Percentiles rank a stretch among this genome's conserved stretches.
Evolutionary conservation across 108 stramenopile genomes (phyloP).

Genomic region (Cyclostephanos tholiformis): DNA sequence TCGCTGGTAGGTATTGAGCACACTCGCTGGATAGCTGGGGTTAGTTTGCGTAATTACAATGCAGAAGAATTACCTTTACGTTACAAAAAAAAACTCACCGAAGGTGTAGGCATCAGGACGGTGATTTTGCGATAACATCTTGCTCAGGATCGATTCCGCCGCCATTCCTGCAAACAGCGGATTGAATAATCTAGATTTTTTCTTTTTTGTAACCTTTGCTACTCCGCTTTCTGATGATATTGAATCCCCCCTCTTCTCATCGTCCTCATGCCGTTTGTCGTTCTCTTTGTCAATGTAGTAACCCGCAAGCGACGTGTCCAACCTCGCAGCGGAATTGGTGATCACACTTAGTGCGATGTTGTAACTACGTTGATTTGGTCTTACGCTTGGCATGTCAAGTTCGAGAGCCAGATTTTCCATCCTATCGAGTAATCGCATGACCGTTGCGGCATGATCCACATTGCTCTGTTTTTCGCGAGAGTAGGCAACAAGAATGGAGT

Average conservation of each 20-base stretch:
- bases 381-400: slow-evolving; percentile 49
- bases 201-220: not conserved
- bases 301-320: slow-evolving; percentile 24
- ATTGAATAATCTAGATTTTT: slow-evolving; percentile 19
- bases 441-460: slow-evolving; percentile 44
- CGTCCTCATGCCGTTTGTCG: not conserved
- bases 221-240: not conserved
- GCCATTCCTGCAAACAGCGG: slow-evolving; percentile 45
- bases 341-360: slow-evolving; percentile 47
- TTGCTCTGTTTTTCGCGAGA: slow-evolving; percentile 26
- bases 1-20: slow-evolving; percentile 60
- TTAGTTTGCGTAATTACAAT: too few relatives aligned
- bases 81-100: too few relatives aligned
- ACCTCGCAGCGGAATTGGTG: slow-evolving; percentile 38
- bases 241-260: not conserved
- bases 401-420: slow-evolving; percentile 66
- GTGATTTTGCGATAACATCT: slow-evolving; percentile 37
- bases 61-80: too few relatives aligned
- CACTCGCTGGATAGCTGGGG: too few relatives aligned
- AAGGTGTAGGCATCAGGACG: slow-evolving; percentile 64
- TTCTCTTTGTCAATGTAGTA: slow-evolving; percentile 33
- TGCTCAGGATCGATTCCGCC: slow-evolving; percentile 43
- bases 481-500: slow-evolving; percentile 34
- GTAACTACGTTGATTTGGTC: slow-evolving; percentile 53
- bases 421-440: slow-evolving; percentile 54